Evolutionary conservation across 75 land plant genomes (phyloP).

Genomic region (Isoetes taiwanensis): DNA sequence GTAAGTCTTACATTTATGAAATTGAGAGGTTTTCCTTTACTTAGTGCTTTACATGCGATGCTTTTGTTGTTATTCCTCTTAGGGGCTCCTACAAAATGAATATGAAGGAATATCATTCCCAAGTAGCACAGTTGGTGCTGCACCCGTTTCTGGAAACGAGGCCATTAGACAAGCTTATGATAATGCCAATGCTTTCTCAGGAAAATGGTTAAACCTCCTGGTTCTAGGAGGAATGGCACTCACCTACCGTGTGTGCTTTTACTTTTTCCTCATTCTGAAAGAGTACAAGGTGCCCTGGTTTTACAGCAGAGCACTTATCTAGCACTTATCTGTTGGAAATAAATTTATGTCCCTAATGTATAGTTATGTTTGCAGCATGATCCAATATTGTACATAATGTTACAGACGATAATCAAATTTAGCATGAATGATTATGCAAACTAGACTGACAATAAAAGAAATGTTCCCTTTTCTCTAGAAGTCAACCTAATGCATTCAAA

Average conservation of each 20-base stretch:
- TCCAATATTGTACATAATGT: no score
- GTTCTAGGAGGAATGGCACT: constrained; percentile 44
- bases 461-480: no score
- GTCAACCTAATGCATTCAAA: no score
- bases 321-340: no score
- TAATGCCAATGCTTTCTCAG: constrained; percentile 29
- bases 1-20: constrained; percentile 16
- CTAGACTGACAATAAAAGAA: no score
- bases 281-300: no score
- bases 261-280: constrained; percentile 27
- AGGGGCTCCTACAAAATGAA: constrained; percentile 74
- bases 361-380: no score
- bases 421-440: no score
- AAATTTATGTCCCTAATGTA: no score
- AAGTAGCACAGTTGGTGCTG: constrained; percentile 44
- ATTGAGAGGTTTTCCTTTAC: background rate
- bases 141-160: constrained; percentile 37
- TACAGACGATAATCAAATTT: no score
- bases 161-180: constrained; percentile 42
- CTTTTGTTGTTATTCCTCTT: background rate
- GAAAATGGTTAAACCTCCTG: constrained; percentile 57
- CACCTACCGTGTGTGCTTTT: constrained; percentile 36
- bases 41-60: background rate
- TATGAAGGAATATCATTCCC: constrained; percentile 50
- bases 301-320: no score